Base-by-base conservation (phyloP, 495 filamentous ascomycete genomes). In the Daldinia childiae region DNA sequence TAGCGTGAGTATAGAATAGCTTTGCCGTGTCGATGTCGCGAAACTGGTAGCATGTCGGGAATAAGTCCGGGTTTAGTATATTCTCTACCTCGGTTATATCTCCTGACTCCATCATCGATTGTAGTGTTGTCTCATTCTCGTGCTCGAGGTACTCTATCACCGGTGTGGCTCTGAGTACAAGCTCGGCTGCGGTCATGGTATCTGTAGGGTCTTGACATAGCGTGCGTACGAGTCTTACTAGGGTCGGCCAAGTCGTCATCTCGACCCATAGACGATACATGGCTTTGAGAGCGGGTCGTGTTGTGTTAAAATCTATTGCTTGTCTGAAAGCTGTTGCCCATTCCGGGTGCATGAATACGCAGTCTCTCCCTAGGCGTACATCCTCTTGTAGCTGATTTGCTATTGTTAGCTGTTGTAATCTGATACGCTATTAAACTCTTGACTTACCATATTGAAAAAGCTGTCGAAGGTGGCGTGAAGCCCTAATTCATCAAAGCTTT, bases 321-420 rank as follows among this genome's bases (percentile, higher is more conserved):
- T 62, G 60, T 4, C 34, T 59, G 12, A 77, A 66, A 21, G 73
- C 70, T 0, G 50, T 38, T 32, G 58, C 62, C 73, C 75, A 77
- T 8, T 76, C 73, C 1, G 67, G 50, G 1, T 59, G 57, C 62
- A 72, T 68, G 56, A 77, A 74, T 12, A 58, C 62, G 68, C 75
- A 72, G 26, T 77, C 75, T 63, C 73, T 69, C 15, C 70, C 63
- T 7, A 62, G 51, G 8, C 75, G 73, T 24, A 77, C 74, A n/a
- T 77, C 75, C 61, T 74, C 75, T 58, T 77, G 75, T 5, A 77
- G 64, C 75, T 77, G 66, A 65, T 4, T n/a, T n/a, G n/a, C n/a
- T 8, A 30, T 0, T 8, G 0, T 68, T 39, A 68, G 60, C 26
- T 27, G 15, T 52, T 41, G 2, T 3, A 15, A 26, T 17, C 1